phyloP scores from a whole-genome alignment of 2,329 filamentous ascomycete genomes.

The Ophiostoma sp. region DNA sequence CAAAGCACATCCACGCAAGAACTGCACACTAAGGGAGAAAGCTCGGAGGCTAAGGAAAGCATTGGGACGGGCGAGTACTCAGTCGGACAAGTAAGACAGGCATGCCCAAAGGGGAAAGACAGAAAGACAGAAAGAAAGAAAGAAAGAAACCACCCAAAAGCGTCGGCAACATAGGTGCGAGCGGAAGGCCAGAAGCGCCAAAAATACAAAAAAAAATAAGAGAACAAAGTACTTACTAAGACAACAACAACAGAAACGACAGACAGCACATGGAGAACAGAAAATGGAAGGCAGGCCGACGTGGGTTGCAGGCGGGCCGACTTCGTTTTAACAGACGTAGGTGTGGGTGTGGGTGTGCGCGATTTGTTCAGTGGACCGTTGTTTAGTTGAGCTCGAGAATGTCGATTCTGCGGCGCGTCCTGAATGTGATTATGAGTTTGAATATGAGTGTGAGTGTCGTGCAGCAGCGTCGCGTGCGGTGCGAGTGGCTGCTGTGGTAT shows the following conservation, averaged over 20 bases:
- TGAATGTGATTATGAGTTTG: neutral
- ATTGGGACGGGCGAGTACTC: constrained; percentile 1
- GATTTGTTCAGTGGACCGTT: constrained; percentile 26
- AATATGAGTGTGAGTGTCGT: neutral
- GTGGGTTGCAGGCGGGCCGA: constrained; percentile 30
- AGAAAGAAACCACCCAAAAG: neutral
- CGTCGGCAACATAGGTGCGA: neutral
- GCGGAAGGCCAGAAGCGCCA: neutral
- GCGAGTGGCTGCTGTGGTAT: constrained; percentile 2
- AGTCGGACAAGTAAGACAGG: neutral
- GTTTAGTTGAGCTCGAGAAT: neutral
- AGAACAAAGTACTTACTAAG: constrained; percentile 27
- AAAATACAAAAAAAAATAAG: neutral
- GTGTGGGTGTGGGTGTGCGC: constrained; percentile 26
- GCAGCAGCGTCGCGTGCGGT: constrained; percentile 1
- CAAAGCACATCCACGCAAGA: constrained; percentile 5
- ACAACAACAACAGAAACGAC: constrained; percentile 33
- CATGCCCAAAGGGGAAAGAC: constrained; percentile 20
- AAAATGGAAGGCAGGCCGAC: constrained; percentile 27
- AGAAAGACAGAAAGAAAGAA: constrained; percentile 19
- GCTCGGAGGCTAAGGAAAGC: constrained; percentile 9
- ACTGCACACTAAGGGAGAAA: constrained; percentile 16
- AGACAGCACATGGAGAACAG: constrained; percentile 37
- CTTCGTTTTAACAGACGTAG: constrained; percentile 25
- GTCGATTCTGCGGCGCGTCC: neutral